phyloP scores from a whole-genome alignment of 2,329 filamentous ascomycete species.

The Zasmidium cellare region DNA sequence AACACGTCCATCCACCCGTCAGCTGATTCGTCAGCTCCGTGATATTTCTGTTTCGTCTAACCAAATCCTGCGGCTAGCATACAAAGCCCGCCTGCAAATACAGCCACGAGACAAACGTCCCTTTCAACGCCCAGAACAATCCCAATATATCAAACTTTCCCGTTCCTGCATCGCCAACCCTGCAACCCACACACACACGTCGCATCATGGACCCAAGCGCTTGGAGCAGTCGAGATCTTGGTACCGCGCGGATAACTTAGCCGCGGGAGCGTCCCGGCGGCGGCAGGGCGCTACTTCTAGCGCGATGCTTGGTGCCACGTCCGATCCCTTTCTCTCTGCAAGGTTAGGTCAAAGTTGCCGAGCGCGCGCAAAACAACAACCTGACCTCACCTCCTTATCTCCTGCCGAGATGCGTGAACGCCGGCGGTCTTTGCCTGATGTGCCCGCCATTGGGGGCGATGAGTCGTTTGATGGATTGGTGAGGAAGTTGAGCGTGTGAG shows the following conservation, averaged over 20 bases:
- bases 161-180: neutral
- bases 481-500: conserved; percentile 65
- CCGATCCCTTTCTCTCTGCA: neutral
- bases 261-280: neutral
- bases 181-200: neutral
- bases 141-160: neutral
- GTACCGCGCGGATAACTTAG: no score
- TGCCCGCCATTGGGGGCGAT: conserved; percentile 51
- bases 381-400: neutral
- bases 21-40: neutral
- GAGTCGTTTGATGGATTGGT: conserved; percentile 66
- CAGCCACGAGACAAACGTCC: no score
- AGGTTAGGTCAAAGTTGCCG: conserved; percentile 2
- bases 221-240: neutral
- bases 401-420: neutral
- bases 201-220: neutral
- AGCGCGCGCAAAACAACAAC: neutral
- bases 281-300: neutral
- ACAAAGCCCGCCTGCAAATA: no score
- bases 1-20: neutral
- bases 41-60: neutral
- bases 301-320: neutral
- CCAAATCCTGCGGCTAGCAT: neutral
- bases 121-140: neutral
- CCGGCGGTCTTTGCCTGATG: conserved; percentile 3